Base-by-base conservation (phyloP, 1,284 basidiomycete species). In the Ceratobasidium papillatum region DNA sequence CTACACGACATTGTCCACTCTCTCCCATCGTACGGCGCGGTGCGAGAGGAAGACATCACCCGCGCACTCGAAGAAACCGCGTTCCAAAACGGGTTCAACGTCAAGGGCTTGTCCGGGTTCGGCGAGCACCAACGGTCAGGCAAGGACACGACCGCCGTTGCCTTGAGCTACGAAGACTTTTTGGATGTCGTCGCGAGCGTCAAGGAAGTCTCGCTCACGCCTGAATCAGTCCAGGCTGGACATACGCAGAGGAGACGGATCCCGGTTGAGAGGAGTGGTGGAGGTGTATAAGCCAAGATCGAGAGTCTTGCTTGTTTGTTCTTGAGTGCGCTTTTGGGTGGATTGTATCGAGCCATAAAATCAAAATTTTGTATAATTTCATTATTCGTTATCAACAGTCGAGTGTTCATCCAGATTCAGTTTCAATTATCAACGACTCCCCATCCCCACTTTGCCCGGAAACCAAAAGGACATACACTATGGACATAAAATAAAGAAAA, bases 191-290 rank as follows among this genome's bases (percentile, higher is more conserved):
- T 92, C 75, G 93, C 91, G 1, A 91, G 89, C 64, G 83, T 96
- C 77, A 94, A 94, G 81, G 93, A 95, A 78, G 87, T 95, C 22
- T 87, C 87, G 74, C 89, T 89, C 80, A 84, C 85, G 65, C 90
- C 85, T 80, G 83, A 81, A 71, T 83, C 80, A 27, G 78, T 78
- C 38, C 80, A 80, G 27, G 78, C 78, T 43, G 80, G 77, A 56
- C 85, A 84, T 77, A 81, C 81, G 30, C 82, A 88, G 78, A 84
- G 90, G 75, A 82, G 83, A 76, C 85, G 87, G 76, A 95, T 94
- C 75, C 93, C 94, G 1, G 93, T 95, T 19, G 93, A 95, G 84
- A 91, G 92, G 86, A 92, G 90, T 76, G 94, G 93, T 74, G 94
- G 94, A 62, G 94, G 93, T 74, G 91, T 93, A 4, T 93, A 83